Evolutionary conservation across 306 rosid species (phyloP).

Genomic region (peach (Prunus persica)): Prunus_persica_NCBIv2 NC_034010.1:29064501-29065000

Average conservation of each 20-base stretch:
- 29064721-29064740: conserved; percentile 59
- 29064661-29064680: conserved; percentile 66
- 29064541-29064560: conserved; percentile 51
- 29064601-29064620: conserved; percentile 17
- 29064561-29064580: conserved; percentile 16
- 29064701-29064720: conserved; percentile 90
- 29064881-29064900: conserved; percentile 64
- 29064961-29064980: conserved; percentile 39
- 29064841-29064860: conserved; percentile 76
- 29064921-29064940: conserved; percentile 91
- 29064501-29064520: conserved; percentile 64
- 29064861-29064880: conserved; percentile 57
- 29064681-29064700: conserved; percentile 82
- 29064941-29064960: conserved; percentile 85
- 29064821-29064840: conserved; percentile 98
- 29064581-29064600: conserved; percentile 35
- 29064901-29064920: conserved; percentile 91
- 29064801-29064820: conserved; percentile 84
- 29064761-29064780: conserved; percentile 83
- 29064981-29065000: background rate
- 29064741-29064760: conserved; percentile 49
- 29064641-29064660: conserved; percentile 35
- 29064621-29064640: conserved; percentile 28
- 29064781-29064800: conserved; percentile 73
- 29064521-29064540: conserved; percentile 66